Evolutionary conservation across 805 yeast genomes (phyloP), one percentile per base, ranked within the genome.

Genomic region (Ogataea allantospora): DNA sequence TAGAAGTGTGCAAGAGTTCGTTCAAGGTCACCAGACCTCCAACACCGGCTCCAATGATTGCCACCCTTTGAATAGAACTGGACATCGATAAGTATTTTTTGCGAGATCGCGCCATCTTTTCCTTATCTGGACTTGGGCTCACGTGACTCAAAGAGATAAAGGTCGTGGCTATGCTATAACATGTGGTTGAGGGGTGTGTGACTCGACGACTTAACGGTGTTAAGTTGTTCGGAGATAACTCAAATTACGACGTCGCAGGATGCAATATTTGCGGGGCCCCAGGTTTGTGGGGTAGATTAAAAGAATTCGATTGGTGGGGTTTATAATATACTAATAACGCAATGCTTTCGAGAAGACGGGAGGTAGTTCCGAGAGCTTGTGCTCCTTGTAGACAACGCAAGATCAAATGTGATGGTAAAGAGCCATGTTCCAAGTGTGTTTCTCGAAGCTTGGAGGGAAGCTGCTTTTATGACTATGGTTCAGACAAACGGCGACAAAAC

Each of bases 21-120:
- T 53, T 53, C 8, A 59, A 28, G 3, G 61, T 38, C 6, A 54
- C 60, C 16, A 58, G 34, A 2, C 62, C 62, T 15, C 53, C 44
- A 6, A 64, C 60, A 7, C 67, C 67, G 5, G 50, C 64, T 8
- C 66, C 65, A 28, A 61, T 51, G 15, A 62, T 53, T 6, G 65
- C 65, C 25, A 62, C 47, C 7, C 59, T 54, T 28, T 54, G 39
- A 11, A 58, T 26, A 6, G 31, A 9, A 13, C 19, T 26, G 6
- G 26, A 19, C 36, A 33, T 33, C 8, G 7, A 7, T 1, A 9
- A 18, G 3, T 12, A 33, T 10, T 7, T 15, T 11, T 13, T 9
- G 4, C 24, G 8, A 11, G 22, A 17, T 17, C 32, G 10, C 32
- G 22, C 7, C 9, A 20, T 20, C 22, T 20, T 20, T 7, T 20